Conservation (phyloP, 2,329 filamentous ascomycete genomes). For the Pyrenochaeta sp. region DNA sequence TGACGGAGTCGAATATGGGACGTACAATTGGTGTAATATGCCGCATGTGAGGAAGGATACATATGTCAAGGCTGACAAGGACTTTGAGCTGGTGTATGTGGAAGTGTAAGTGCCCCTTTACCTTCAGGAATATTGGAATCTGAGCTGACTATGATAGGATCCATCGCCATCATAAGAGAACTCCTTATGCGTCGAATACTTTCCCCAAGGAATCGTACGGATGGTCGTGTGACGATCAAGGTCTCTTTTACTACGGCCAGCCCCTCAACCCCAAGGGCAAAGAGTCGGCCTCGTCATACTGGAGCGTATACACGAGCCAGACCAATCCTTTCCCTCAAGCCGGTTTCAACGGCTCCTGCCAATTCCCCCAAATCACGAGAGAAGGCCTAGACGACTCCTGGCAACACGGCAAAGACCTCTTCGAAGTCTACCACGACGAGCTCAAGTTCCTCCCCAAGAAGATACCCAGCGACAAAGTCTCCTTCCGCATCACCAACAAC, state of each 20-base stretch:
- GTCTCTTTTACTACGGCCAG: conserved; percentile 72
- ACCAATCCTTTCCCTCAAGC: conserved; percentile 71
- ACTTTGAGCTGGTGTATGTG: conserved; percentile 75
- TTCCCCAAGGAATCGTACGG: conserved; percentile 76
- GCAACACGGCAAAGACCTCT: conserved; percentile 79
- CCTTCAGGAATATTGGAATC: background rate
- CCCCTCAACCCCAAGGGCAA: conserved; percentile 59
- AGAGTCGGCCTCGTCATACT: conserved; percentile 66
- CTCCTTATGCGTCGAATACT: conserved; percentile 78
- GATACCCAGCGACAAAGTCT: conserved; percentile 55
- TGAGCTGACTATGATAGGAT: conserved; percentile 51
- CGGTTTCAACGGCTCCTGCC: conserved; percentile 77
- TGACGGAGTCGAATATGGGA: conserved; percentile 61
- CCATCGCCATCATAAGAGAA: conserved; percentile 85
- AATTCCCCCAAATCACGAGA: conserved; percentile 81
- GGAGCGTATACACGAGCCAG: conserved; percentile 67
- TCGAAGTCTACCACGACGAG: conserved; percentile 75
- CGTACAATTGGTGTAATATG: conserved; percentile 88
- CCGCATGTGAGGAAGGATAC: conserved; percentile 75
- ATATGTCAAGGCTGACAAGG: conserved; percentile 63
- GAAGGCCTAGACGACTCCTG: conserved; percentile 76
- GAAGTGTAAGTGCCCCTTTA: conserved; percentile 64
- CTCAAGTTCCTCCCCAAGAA: conserved; percentile 70
- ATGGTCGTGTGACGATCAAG: conserved; percentile 77
- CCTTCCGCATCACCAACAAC: conserved; percentile 81